phyloP scores from a whole-genome alignment of 2,329 filamentous ascomycete genomes.

The Colletotrichum lini region DNA sequence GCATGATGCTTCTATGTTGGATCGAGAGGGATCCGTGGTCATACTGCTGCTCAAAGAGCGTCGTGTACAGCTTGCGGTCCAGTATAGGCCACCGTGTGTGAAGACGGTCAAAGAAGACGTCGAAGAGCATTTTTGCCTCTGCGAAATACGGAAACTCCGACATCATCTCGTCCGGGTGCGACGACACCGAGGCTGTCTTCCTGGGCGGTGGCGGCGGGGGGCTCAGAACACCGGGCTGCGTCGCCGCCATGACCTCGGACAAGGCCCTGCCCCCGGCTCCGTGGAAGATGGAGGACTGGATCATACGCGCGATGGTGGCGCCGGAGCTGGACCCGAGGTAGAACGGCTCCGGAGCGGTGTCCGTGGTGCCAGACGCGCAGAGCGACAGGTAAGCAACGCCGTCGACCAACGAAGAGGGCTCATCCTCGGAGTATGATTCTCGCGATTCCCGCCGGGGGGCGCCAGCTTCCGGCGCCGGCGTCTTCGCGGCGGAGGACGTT shows the following conservation, averaged over 20 bases:
- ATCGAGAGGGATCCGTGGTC: conserved; percentile 43
- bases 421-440: conserved; percentile 43
- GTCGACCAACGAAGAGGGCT: conserved; percentile 45
- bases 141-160: conserved; percentile 42
- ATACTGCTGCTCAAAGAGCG: conserved; percentile 44
- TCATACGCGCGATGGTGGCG: conserved; percentile 47
- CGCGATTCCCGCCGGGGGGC: conserved; percentile 5
- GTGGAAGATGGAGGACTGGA: conserved; percentile 47
- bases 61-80: conserved; percentile 44
- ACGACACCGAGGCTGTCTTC: conserved; percentile 17
- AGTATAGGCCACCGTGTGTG: conserved; percentile 48
- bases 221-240: not conserved
- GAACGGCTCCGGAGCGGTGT: conserved; percentile 46
- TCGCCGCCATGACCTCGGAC: conserved; percentile 10
- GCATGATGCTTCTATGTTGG: conserved; percentile 46
- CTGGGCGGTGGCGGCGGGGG: not conserved
- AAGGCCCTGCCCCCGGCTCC: conserved; percentile 33
- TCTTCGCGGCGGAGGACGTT: not conserved
- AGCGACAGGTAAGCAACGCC: conserved; percentile 48
- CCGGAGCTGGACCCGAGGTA: conserved; percentile 49
- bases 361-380: conserved; percentile 46
- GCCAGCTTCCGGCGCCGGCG: not conserved
- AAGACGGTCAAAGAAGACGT: conserved; percentile 47
- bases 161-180: conserved; percentile 25
- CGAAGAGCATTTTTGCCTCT: conserved; percentile 45